Percentiles rank a stretch among this genome's conserved stretches.
Evolutionary conservation across 2,329 filamentous ascomycete species (phyloP).

Genomic region (Pseudogymnoascus sp.): DNA sequence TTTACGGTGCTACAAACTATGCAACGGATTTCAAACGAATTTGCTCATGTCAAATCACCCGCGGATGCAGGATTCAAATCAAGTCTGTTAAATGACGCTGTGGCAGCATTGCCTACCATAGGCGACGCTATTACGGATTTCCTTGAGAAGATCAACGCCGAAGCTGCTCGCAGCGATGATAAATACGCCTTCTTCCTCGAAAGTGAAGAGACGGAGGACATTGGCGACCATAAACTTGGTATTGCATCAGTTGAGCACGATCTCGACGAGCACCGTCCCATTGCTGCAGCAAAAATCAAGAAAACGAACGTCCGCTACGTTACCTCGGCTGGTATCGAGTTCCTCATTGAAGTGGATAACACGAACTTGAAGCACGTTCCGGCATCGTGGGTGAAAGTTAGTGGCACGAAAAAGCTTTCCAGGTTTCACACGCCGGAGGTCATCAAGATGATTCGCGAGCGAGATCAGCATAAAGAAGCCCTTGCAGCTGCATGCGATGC

Average conservation of each 20-base stretch:
- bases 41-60: conserved; percentile 54
- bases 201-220: conserved; percentile 77
- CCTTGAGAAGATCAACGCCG: conserved; percentile 75
- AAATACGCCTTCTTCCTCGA: conserved; percentile 93
- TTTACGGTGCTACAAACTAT: conserved; percentile 77
- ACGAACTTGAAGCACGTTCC: conserved; percentile 75
- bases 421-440: conserved; percentile 94
- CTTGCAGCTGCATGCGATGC: conserved; percentile 84
- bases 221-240: conserved; percentile 78
- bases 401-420: conserved; percentile 83
- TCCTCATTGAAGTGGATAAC: conserved; percentile 86
- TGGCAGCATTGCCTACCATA: conserved; percentile 69
- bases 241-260: conserved; percentile 91
- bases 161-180: conserved; percentile 77
- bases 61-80: conserved; percentile 66
- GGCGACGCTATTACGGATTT: conserved; percentile 62
- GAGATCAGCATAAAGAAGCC: conserved; percentile 91
- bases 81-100: conserved; percentile 56
- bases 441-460: conserved; percentile 69
- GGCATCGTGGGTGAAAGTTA: conserved; percentile 91
- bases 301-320: conserved; percentile 65
- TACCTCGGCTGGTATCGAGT: conserved; percentile 86
- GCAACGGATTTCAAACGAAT: conserved; percentile 72
- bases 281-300: conserved; percentile 63
- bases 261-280: conserved; percentile 64